Evolutionary conservation across 1,284 basidiomycete species (phyloP), one percentile per base, ranked within the genome.

Genomic region (Melanopsichium pennsylvanicum): DNA sequence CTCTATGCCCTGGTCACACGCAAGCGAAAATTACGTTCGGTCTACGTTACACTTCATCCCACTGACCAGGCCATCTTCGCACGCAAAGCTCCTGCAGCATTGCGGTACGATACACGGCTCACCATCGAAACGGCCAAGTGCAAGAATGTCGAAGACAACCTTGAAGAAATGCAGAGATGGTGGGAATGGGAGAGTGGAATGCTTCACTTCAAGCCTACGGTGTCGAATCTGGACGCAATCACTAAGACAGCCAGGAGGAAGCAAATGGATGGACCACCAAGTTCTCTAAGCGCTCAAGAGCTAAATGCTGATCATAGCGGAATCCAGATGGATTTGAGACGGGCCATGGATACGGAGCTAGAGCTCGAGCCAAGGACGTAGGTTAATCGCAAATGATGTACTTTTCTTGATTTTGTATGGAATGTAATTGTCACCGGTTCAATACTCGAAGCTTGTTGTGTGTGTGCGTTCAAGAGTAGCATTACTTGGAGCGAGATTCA

Each of bases 1-100:
- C 22, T 69, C 22, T 56, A 59, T 40, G 49, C 59, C n/a, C 59
- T 69, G 27, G 50, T 69, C 39, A 63, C 59, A 4, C 55, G 66
- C 22, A 69, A 69, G 48, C 58, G 66, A 11, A 69, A 69, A 47
- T 51, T 69, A 25, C 58, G 59, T 8, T 63, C 66, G 3, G 66
- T 69, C 35, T 69, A 69, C 22, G 66, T 47, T 35, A 69, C 66
- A n/a, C 25, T 62, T 18, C 66, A 69, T 22, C 59, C 66, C 4
- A 59, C 55, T 8, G 66, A 69, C 39, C 54, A 69, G 32, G 66
- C 66, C 34, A 69, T 69, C 59, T 69, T 69, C 59, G 59, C 66
- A 5, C 49, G 59, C 25, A 62, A 62, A 23, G 66, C 66, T n/a
- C 59, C 66, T 10, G 41, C 59, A 15, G 50, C 55, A 5, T 33